phyloP scores from a whole-genome alignment of 202 grass and related monocot genomes.

The Cymbopogon flexuosus region DNA sequence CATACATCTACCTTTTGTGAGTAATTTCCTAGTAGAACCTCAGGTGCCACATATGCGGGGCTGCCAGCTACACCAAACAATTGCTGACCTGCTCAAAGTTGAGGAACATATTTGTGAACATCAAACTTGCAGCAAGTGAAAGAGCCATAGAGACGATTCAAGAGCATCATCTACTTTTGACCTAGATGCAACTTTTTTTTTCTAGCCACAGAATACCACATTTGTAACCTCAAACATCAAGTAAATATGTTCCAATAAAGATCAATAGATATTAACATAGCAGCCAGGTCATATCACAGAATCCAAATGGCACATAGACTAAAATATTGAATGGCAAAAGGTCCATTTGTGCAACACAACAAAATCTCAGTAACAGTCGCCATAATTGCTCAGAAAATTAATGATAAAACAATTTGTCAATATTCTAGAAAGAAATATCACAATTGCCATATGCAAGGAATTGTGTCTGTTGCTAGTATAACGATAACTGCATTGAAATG shows the following conservation, averaged over 20 bases:
- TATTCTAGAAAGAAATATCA: not conserved
- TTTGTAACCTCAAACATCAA: not conserved
- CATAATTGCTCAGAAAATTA: not conserved
- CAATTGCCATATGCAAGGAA: not conserved
- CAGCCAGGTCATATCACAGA: not conserved
- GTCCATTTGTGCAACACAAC: not conserved
- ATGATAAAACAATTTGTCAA: not conserved
- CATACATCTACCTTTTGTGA: slow-evolving; percentile 61
- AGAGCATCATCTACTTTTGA: not conserved
- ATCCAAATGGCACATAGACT: not conserved
- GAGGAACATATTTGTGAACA: not conserved
- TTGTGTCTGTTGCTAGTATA: not conserved
- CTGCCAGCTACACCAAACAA: slow-evolving; percentile 36
- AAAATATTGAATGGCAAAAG: not conserved
- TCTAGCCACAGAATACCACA: not conserved
- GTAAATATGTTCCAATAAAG: too few relatives aligned
- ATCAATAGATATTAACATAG: not conserved
- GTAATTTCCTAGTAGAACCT: slow-evolving; percentile 54
- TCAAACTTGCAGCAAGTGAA: not conserved
- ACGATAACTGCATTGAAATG: not conserved
- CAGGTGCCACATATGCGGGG: slow-evolving; percentile 63
- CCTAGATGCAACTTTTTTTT: not conserved
- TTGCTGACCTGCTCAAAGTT: slow-evolving; percentile 46
- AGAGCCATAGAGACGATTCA: not conserved
- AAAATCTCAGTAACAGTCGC: not conserved